Conservation (phyloP, 495 filamentous ascomycete genomes). For the Terfezia claveryi region DNA sequence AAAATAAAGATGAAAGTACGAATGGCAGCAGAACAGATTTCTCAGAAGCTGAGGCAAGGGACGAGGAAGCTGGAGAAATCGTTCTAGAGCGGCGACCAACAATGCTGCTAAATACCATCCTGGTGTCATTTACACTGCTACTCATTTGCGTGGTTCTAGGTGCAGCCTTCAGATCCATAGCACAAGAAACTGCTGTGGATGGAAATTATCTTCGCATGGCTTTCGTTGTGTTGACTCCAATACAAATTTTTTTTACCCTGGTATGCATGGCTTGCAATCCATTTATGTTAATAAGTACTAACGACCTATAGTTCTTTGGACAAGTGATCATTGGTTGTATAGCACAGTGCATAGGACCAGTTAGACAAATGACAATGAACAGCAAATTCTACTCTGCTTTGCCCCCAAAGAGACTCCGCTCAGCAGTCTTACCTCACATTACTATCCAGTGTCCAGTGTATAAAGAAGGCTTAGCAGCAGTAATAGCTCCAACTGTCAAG, state of each 20-base stretch:
- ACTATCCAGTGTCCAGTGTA: constrained; percentile 60
- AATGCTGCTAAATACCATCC: constrained; percentile 41
- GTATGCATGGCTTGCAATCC: constrained; percentile 12
- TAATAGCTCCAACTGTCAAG: constrained; percentile 21
- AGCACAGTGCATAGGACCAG: constrained; percentile 51
- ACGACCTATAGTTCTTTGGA: constrained; percentile 33
- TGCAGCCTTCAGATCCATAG: constrained; percentile 42
- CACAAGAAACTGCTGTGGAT: constrained; percentile 44
- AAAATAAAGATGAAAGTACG: constrained; percentile 27
- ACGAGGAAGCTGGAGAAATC: constrained; percentile 46
- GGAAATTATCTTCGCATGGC: constrained; percentile 35
- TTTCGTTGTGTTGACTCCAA: constrained; percentile 38
- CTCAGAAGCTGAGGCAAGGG: constrained; percentile 30
- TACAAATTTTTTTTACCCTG: constrained; percentile 61
- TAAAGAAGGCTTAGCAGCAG: constrained; percentile 38
- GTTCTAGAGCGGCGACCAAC: constrained; percentile 41
- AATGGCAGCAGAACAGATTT: constrained; percentile 7
- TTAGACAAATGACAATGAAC: constrained; percentile 47
- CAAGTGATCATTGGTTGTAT: constrained; percentile 55
- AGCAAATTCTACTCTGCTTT: constrained; percentile 58
- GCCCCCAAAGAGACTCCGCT: constrained; percentile 30
- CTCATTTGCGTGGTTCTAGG: constrained; percentile 42
- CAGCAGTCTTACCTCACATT: constrained; percentile 34
- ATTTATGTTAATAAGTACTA: neutral
- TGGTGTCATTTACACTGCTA: constrained; percentile 40